Base-by-base conservation (phyloP, 2,329 filamentous ascomycete species). In the Neocucurbitaria cava region DNA sequence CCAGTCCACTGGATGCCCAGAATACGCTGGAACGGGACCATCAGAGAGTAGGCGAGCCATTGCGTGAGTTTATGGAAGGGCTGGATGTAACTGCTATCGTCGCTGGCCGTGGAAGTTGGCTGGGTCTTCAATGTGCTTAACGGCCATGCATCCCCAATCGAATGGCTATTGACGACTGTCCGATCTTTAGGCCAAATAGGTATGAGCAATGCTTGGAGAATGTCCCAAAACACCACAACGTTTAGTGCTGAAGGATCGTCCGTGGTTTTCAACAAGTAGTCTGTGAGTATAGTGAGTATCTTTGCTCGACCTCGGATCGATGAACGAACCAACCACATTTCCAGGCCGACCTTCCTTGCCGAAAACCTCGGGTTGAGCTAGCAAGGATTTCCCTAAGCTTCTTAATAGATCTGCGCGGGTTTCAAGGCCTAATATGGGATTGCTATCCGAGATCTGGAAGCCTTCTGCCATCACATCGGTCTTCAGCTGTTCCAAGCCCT, bases 91-190 rank as follows among this genome's bases (percentile, higher is more conserved):
- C 84, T 81, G 21, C 39, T 53, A 17, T 52, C 55, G 3, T 59
- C 49, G 6, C 11, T 10, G 17, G 21, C 30, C 9, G 61, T 85
- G 77, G 28, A 82, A 80, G 65, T 85, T 78, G 74, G 15, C 40
- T 87, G 85, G 5, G 79, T 83, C 23, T 91, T 90, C 82, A 97
- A 89, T 10, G 87, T 86, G 17, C 84, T 86, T 74, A 92, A 95
- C 0, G 88, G 90, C 94, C 94, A 98, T 21, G 94, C 93, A 70
- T 98, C 94, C 44, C 94, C 94, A 3, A 98, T 85, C 0, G 92
- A 86, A 23, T 90, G 83, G 0, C 91, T 91, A 68, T 95, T 90
- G 64, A 98, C 88, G 52, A 88, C 85, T 0, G 93, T 96, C 56
- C 93, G 88, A 1, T 91, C 91, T 2, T 86, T 78, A 0, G 94